Evolutionary conservation across 2,329 filamentous ascomycete genomes (phyloP).

Genomic region (Aspergillus sp.): DNA sequence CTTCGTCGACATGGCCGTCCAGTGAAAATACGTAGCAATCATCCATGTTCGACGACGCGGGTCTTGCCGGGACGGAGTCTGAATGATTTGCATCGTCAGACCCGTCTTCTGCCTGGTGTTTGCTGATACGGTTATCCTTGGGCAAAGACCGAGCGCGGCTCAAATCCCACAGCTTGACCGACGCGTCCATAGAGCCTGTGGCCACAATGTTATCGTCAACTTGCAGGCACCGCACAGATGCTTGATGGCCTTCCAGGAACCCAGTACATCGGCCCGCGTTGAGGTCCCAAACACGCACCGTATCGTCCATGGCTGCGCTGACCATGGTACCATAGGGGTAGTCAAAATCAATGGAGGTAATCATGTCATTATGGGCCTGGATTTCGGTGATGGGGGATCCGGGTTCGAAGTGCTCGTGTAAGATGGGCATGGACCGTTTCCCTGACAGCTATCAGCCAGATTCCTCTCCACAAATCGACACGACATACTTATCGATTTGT

Average conservation of each 20-base stretch:
- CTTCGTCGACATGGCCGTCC: constrained; percentile 82
- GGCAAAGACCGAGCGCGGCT: constrained; percentile 79
- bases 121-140: constrained; percentile 43
- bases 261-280: constrained; percentile 90
- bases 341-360: constrained; percentile 91
- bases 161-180: constrained; percentile 89
- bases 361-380: constrained; percentile 74
- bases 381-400: constrained; percentile 83
- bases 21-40: constrained; percentile 86
- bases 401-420: constrained; percentile 90
- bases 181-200: constrained; percentile 89
- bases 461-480: not conserved
- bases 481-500: constrained; percentile 33
- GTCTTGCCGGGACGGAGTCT: constrained; percentile 49
- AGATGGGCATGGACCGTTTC: constrained; percentile 72
- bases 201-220: constrained; percentile 93
- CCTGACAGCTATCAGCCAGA: constrained; percentile 38
- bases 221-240: constrained; percentile 83
- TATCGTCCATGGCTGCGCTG: constrained; percentile 84
- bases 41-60: constrained; percentile 64
- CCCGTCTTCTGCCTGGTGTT: constrained; percentile 41
- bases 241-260: constrained; percentile 82
- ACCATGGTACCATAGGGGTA: constrained; percentile 95
- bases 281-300: constrained; percentile 90
- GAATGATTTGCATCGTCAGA: constrained; percentile 28